Conservation (phyloP, 2,329 filamentous ascomycete species). For the Parasarocladium wereldwijsianum region DNA sequence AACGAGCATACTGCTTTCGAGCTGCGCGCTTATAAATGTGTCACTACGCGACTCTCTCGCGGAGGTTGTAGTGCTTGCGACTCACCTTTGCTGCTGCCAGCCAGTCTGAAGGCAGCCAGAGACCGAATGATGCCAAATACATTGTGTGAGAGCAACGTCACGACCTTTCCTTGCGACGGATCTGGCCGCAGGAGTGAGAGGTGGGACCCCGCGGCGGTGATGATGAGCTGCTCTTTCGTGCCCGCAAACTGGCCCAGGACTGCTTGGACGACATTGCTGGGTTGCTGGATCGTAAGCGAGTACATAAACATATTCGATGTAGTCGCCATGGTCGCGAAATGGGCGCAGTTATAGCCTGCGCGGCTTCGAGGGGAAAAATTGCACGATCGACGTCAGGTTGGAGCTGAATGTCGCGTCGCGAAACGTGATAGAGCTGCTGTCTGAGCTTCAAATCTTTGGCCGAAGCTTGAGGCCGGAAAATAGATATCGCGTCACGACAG, state of each 20-base stretch:
- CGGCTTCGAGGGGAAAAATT: constrained; percentile 27
- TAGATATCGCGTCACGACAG: too few species aligned
- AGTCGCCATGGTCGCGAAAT: constrained; percentile 66
- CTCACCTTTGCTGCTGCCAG: constrained; percentile 93
- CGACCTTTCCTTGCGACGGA: constrained; percentile 70
- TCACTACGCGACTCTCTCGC: constrained; percentile 54
- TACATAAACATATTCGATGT: constrained; percentile 99
- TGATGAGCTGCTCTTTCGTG: constrained; percentile 94
- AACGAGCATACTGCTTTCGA: not conserved
- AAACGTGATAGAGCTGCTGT: constrained; percentile 7
- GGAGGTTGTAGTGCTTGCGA: constrained; percentile 21
- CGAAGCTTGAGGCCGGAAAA: too few species aligned
- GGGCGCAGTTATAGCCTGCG: constrained; percentile 36
- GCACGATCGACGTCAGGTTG: constrained; percentile 13
- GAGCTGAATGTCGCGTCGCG: constrained; percentile 11
- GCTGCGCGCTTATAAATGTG: constrained; percentile 16
- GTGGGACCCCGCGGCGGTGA: constrained; percentile 82
- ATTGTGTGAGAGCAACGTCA: constrained; percentile 78
- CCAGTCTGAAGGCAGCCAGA: constrained; percentile 77
- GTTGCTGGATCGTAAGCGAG: constrained; percentile 86
- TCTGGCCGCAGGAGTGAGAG: constrained; percentile 80
- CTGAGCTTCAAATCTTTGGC: constrained; percentile 15
- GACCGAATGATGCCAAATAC: constrained; percentile 90
- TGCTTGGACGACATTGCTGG: constrained; percentile 78
- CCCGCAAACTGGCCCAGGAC: constrained; percentile 91